phyloP scores from a whole-genome alignment of 139 green algal genomes.

The Yamagishiella unicocca region DNA sequence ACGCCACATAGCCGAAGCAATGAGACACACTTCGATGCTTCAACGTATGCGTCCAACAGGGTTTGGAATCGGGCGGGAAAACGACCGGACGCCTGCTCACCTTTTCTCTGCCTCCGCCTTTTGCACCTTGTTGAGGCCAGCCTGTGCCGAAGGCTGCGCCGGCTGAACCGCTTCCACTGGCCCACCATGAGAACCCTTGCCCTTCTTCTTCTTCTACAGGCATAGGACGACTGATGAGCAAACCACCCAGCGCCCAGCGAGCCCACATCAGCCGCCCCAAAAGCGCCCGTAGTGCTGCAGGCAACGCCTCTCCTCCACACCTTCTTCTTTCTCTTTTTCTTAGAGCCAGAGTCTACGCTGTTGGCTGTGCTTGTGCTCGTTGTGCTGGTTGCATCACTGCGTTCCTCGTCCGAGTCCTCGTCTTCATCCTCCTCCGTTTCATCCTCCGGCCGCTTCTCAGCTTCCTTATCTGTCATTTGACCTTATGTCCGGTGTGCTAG shows the following conservation, averaged over 20 bases:
- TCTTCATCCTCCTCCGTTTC: constrained; percentile 27
- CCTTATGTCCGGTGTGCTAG: too few species aligned
- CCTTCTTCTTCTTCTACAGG: constrained; percentile 60
- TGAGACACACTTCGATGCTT: too few species aligned
- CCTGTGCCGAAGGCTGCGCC: background rate
- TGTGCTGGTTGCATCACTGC: constrained; percentile 6
- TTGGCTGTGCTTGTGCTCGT: constrained; percentile 1
- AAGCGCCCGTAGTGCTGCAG: background rate
- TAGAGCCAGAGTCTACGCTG: background rate
- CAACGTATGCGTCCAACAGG: too few species aligned
- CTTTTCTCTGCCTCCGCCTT: constrained; percentile 47
- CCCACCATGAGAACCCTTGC: background rate
- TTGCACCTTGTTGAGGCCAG: constrained; percentile 36
- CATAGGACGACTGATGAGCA: background rate
- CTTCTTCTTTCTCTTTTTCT: constrained; percentile 49
- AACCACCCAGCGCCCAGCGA: constrained; percentile 3
- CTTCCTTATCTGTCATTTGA: constrained; percentile 9
- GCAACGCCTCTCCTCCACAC: too few species aligned
- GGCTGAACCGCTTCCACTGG: background rate
- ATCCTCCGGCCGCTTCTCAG: constrained; percentile 19
- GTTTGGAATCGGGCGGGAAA: background rate
- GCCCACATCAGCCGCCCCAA: background rate
- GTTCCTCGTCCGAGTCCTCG: constrained; percentile 19
- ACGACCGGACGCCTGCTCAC: background rate
- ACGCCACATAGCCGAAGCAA: background rate